Evolutionary conservation across 2,329 filamentous ascomycete genomes (phyloP).

Genomic region (Pseudocercospora fuligena): DNA sequence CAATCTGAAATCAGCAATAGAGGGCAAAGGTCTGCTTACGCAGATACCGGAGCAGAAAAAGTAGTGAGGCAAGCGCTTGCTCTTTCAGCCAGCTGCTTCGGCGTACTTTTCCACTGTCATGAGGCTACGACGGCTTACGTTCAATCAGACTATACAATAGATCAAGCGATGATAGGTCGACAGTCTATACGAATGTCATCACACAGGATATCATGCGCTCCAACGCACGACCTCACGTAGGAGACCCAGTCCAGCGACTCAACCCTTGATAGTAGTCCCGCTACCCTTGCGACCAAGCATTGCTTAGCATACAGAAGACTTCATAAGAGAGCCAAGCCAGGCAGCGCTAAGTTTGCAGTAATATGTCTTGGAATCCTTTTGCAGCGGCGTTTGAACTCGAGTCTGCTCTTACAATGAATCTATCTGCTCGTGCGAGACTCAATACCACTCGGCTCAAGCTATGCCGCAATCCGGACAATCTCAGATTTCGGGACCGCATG

Average conservation of each 20-base stretch:
- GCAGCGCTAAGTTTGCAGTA: neutral
- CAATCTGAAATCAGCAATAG: slow-evolving; percentile 61
- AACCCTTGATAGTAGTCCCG: neutral
- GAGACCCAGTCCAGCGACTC: neutral
- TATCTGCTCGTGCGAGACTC: neutral
- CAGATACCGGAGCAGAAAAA: slow-evolving; percentile 61
- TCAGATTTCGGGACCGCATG: neutral
- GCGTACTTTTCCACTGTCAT: neutral
- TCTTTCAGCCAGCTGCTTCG: neutral
- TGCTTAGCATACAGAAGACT: neutral
- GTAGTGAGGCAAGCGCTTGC: slow-evolving; percentile 8
- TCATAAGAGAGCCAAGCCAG: neutral
- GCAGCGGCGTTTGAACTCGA: neutral
- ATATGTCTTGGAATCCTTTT: neutral
- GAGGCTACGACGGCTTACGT: neutral
- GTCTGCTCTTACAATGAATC: neutral
- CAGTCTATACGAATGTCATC: neutral
- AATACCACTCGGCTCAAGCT: neutral
- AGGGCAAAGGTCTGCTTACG: slow-evolving; percentile 63
- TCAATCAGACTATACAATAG: neutral
- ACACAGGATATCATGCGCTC: neutral
- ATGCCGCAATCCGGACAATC: neutral
- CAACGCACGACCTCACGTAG: neutral
- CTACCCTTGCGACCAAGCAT: neutral
- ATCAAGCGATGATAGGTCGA: neutral